phyloP scores from a whole-genome alignment of 1,284 basidiomycete genomes.

The Melampsora americana region DNA sequence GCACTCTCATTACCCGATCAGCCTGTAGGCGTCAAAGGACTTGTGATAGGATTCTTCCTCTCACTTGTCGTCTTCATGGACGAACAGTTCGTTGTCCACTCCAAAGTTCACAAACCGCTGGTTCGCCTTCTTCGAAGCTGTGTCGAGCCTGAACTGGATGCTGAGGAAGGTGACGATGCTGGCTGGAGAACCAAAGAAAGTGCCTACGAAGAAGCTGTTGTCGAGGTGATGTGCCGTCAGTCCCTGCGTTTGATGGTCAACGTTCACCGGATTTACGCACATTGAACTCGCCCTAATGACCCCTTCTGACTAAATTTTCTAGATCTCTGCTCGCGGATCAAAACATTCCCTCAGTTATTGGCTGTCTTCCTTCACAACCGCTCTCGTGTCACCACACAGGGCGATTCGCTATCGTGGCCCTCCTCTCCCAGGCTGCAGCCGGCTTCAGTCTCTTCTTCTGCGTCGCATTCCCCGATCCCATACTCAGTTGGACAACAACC shows the following conservation, averaged over 20 bases:
- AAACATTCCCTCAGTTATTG: slow-evolving; percentile 80
- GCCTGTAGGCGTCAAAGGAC: slow-evolving; percentile 50
- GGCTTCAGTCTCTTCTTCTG: slow-evolving; percentile 66
- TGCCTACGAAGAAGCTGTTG: slow-evolving; percentile 80
- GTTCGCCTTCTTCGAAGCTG: slow-evolving; percentile 50
- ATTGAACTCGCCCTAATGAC: neutral
- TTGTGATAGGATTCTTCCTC: slow-evolving; percentile 51
- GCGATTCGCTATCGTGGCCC: slow-evolving; percentile 47
- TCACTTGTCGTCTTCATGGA: slow-evolving; percentile 53
- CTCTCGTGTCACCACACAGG: slow-evolving; percentile 35
- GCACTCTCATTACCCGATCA: slow-evolving; percentile 50
- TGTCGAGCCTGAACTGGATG: slow-evolving; percentile 40
- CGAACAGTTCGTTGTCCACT: slow-evolving; percentile 51
- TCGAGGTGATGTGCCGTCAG: slow-evolving; percentile 71
- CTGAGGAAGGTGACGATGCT: slow-evolving; percentile 27
- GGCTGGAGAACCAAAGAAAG: slow-evolving; percentile 18
- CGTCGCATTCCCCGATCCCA: slow-evolving; percentile 66
- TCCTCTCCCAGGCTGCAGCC: slow-evolving; percentile 56
- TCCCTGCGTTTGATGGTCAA: neutral
- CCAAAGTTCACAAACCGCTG: slow-evolving; percentile 52
- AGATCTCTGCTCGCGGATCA: slow-evolving; percentile 81
- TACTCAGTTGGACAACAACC: slow-evolving; percentile 38
- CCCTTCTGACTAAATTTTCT: neutral
- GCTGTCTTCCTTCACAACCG: slow-evolving; percentile 96
- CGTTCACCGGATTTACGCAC: neutral